Conservation (phyloP, 371 early-diverging fungal genomes). For the Zopfochytrium polystomum region DNA sequence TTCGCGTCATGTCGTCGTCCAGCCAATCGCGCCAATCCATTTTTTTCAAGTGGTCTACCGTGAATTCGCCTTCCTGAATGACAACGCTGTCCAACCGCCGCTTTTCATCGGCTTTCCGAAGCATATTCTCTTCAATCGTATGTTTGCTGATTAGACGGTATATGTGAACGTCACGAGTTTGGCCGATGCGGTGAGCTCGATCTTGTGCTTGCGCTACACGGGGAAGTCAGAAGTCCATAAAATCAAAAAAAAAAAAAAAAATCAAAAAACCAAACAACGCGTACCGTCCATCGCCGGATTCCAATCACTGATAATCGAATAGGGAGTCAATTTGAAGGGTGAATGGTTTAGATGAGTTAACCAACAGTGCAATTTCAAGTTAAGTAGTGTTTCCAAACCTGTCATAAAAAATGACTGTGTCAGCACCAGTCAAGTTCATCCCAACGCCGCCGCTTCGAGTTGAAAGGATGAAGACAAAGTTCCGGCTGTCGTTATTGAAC, state of each 20-base stretch:
- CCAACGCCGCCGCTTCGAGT: no score
- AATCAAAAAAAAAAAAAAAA: no score
- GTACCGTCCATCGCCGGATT: no score
- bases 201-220: conserved; percentile 60
- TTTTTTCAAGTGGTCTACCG: no score
- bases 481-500: conserved; percentile 81
- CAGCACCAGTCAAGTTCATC: conserved; percentile 96
- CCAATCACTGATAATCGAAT: not conserved
- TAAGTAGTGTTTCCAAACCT: no score
- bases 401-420: conserved; percentile 94
- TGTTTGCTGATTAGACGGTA: conserved; percentile 84
- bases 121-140: conserved; percentile 93
- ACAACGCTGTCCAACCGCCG: not conserved
- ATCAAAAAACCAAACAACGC: no score
- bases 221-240: no score
- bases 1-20: no score
- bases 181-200: conserved; percentile 93
- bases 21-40: no score
- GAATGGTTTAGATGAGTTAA: conserved; percentile 31
- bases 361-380: no score
- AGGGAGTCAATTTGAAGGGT: not conserved
- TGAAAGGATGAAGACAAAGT: no score
- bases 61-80: no score
- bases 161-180: conserved; percentile 88
- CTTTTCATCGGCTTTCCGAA: not conserved